phyloP scores from a whole-genome alignment of 352 stramenopile genomes.

The Pythium sukuiense region DNA sequence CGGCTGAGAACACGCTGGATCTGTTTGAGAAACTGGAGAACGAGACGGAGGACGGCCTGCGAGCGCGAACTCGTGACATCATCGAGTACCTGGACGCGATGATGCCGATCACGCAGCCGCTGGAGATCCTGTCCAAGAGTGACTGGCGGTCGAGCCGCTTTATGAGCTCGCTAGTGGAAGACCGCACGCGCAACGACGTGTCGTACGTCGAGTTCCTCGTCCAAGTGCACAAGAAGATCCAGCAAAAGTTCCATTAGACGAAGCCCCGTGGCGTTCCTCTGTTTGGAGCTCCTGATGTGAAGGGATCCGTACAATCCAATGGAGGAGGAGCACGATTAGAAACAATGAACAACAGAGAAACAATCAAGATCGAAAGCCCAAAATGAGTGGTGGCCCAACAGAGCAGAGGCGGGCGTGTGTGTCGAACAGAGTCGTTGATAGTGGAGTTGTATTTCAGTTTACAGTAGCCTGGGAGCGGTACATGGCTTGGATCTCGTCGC shows the following conservation, averaged over 20 bases:
- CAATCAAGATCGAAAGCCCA: neutral
- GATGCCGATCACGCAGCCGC: conserved; percentile 78
- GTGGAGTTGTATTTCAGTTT: no score
- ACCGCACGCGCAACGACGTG: conserved; percentile 82
- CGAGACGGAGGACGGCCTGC: conserved; percentile 51
- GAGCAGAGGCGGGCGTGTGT: neutral
- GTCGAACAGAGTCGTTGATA: no score
- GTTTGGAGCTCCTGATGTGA: neutral
- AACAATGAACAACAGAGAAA: conserved; percentile 1
- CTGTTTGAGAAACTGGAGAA: conserved; percentile 67
- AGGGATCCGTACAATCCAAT: neutral
- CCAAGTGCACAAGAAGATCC: conserved; percentile 91
- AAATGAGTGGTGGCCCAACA: no score
- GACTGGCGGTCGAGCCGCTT: conserved; percentile 83
- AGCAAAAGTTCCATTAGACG: conserved; percentile 88
- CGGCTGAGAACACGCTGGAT: conserved; percentile 63
- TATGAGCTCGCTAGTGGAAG: conserved; percentile 86
- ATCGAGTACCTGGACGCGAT: conserved; percentile 82
- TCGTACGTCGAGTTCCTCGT: conserved; percentile 91
- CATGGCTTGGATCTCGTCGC: conserved; percentile 53
- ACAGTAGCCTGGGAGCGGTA: conserved; percentile 26
- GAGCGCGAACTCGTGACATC: conserved; percentile 64
- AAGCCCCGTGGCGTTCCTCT: neutral
- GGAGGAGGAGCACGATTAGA: neutral
- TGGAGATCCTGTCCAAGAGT: conserved; percentile 85